Evolutionary conservation across 2,329 filamentous ascomycete species (phyloP).

Genomic region (Stromatinia cepivora): DNA sequence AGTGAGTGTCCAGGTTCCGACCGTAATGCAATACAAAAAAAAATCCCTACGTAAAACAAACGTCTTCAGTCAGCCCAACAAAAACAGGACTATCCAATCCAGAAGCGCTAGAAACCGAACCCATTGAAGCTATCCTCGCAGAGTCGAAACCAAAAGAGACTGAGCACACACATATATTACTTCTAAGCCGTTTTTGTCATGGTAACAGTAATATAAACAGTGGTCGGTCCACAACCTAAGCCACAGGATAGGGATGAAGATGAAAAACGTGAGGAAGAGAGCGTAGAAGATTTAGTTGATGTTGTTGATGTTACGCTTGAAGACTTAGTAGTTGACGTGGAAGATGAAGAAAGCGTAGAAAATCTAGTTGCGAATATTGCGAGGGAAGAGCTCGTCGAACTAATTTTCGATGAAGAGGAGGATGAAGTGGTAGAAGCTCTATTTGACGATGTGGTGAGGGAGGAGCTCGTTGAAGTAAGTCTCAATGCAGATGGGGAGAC

Average conservation of each 20-base stretch:
- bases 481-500: neutral
- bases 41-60: neutral
- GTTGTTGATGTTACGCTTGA: neutral
- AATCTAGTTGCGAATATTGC: neutral
- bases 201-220: constrained; percentile 12
- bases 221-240: neutral
- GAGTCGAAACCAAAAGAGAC: neutral
- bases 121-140: neutral
- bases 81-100: no score
- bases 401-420: neutral
- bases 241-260: neutral
- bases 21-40: neutral
- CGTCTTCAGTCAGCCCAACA: neutral
- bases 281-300: neutral
- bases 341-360: neutral
- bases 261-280: neutral
- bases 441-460: neutral
- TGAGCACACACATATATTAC: neutral
- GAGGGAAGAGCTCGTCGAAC: neutral
- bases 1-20: neutral
- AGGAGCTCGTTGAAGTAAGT: neutral
- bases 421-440: neutral
- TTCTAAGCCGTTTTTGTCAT: neutral
- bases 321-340: neutral
- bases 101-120: neutral